A percentile compares a stretch with the other conserved stretches of the same genome.
These are phyloP conservation scores for Chloris gayana DNA, from an alignment of 176 grass and related monocot genomes.

Conservation along the genomic window DNA sequence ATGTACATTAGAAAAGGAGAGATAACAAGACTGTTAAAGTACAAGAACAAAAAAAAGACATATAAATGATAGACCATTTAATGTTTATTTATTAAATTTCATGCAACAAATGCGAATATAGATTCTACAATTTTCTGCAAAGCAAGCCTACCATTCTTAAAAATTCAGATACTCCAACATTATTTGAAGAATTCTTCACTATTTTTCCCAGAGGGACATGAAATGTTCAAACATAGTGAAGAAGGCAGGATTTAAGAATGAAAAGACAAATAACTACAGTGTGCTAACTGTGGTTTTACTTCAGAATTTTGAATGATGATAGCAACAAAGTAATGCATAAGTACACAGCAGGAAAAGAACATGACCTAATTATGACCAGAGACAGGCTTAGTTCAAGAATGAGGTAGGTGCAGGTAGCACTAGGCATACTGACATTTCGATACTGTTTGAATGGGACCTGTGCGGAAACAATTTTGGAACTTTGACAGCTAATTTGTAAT, in stretches of 20 bases:
- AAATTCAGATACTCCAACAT: neutral
- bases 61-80: neutral
- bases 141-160: neutral
- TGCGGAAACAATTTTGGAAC: neutral
- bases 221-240: conserved; percentile 12
- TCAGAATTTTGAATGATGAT: neutral
- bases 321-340: conserved; percentile 36
- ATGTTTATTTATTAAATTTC: conserved; percentile 6
- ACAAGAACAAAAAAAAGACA: neutral
- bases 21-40: neutral
- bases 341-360: neutral
- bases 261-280: neutral
- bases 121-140: too few relatives aligned
- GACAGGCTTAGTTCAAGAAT: too few relatives aligned
- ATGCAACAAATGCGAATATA: too few relatives aligned
- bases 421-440: neutral
- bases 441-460: neutral
- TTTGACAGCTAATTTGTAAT: neutral
- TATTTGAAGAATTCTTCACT: neutral
- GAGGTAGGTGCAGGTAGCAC: neutral
- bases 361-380: too few relatives aligned
- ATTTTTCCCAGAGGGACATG: neutral
- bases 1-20: conserved; percentile 7
- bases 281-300: neutral
- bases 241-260: neutral